Conservation (phyloP, 257 asterid genomes). For the Asclepias syriaca region DNA sequence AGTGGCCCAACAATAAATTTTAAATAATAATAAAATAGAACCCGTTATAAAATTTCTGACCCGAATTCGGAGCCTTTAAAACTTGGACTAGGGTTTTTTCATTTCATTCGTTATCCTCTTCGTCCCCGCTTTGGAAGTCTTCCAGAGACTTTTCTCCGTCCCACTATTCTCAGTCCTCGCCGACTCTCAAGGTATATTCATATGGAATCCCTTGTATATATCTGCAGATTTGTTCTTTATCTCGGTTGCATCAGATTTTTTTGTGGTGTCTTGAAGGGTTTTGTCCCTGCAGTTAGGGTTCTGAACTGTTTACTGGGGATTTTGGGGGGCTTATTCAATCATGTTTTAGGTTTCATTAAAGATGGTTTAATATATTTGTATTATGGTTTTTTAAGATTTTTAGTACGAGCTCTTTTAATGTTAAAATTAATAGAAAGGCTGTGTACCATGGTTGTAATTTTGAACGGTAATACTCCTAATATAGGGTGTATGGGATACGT, state of each 20-base stretch:
- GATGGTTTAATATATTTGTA: not conserved
- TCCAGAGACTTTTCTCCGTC: not conserved
- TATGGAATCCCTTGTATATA: not conserved
- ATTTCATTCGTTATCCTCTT: conserved; percentile 3
- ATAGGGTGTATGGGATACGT: not conserved
- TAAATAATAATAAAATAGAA: not conserved
- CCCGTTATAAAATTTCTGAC: not conserved
- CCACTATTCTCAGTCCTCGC: not conserved
- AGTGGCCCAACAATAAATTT: not conserved
- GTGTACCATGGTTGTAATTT: not conserved
- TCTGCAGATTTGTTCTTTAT: not conserved
- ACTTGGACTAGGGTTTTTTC: conserved; percentile 7
- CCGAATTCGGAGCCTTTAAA: conserved; percentile 2
- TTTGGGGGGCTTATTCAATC: not conserved
- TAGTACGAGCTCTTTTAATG: not conserved
- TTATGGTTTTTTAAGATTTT: not conserved
- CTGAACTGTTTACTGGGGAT: not conserved
- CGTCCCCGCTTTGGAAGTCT: not conserved
- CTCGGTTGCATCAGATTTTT: not conserved
- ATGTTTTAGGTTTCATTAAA: not conserved
- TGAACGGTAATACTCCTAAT: not conserved
- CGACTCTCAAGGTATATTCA: conserved; percentile 3
- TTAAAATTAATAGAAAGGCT: not conserved
- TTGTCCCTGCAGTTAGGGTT: not conserved
- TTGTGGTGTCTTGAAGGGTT: not conserved